Evolutionary conservation across 2,329 filamentous ascomycete species (phyloP).

Genomic region (Hypoxylon sp.): DNA sequence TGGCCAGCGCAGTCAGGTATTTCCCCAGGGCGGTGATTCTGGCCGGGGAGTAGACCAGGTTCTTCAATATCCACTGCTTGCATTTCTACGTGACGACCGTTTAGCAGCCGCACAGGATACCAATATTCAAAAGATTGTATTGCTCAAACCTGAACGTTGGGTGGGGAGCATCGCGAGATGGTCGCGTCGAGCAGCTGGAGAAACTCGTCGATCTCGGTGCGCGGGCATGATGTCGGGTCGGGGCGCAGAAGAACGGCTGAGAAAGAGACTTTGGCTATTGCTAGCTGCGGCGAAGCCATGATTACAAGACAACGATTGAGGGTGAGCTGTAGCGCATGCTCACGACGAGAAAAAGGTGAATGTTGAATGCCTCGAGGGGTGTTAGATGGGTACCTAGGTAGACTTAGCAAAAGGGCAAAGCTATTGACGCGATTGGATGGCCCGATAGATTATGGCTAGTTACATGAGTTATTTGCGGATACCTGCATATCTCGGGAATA

Average conservation of each 20-base stretch:
- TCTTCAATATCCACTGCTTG: conserved; percentile 84
- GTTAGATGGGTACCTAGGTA: too few relatives aligned
- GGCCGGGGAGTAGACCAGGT: conserved; percentile 74
- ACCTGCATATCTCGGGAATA: not conserved
- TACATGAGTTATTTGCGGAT: not conserved
- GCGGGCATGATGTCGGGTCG: conserved; percentile 76
- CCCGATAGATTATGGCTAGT: not conserved
- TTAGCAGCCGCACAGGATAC: conserved; percentile 52
- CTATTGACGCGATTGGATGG: conserved; percentile 26
- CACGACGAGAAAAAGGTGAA: conserved; percentile 6
- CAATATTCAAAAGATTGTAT: conserved; percentile 56
- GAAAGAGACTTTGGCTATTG: conserved; percentile 83
- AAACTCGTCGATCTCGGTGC: conserved; percentile 77
- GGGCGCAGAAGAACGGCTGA: conserved; percentile 78
- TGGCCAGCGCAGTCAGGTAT: conserved; percentile 77
- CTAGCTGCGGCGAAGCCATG: conserved; percentile 77
- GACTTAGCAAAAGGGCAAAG: conserved; percentile 21
- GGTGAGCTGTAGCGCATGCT: conserved; percentile 23
- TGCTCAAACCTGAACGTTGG: conserved; percentile 89
- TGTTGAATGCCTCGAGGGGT: not conserved
- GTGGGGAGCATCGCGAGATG: conserved; percentile 77
- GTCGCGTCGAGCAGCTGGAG: conserved; percentile 73
- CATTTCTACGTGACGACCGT: conserved; percentile 73
- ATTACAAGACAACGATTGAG: conserved; percentile 16
- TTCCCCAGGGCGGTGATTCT: conserved; percentile 78